Evolutionary conservation across 805 yeast genomes (phyloP), one percentile per base, ranked within the genome.

Genomic region (Saturnispora halmiae): DNA sequence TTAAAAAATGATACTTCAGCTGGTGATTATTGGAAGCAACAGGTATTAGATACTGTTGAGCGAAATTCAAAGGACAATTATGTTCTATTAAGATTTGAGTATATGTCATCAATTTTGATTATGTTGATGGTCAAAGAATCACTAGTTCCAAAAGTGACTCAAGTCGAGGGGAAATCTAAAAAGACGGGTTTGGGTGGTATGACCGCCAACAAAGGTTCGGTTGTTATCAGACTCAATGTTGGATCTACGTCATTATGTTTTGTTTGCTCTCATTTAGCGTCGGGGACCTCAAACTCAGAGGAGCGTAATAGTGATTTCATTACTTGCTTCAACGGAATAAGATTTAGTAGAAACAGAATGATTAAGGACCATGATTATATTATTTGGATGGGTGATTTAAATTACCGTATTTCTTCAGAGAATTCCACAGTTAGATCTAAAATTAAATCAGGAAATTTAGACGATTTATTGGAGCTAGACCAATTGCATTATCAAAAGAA

Each of bases 171-270:
- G n/a, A 73, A 88, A n/a, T 73, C 83, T 10, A 90, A 88, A 53
- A 90, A 90, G 60, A 90, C 97, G 0, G 98, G 97, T 0, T 66
- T 92, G 41, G 96, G 96, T 29, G 98, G 98, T 34, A 90, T 92
- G 65, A 77, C 97, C 0, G 98, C 96, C 14, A 90, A 92, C 58
- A 90, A 90, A 59, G 98, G 98, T 34, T 96, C 94, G 4, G 94
- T 88, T 45, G 96, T 95, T 0, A 85, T 92, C 13, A 71, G 96
- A 46, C 83, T 90, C 61, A 75, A 81, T 38, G 85, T 73, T 59
- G 92, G 92, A 1, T 72, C 77, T 25, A 81, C 95, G 0, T 69
- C 82, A 2, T 80, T 87, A 53, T 87, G 94, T 47, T 75, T 87
- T 54, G 72, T 92, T 21, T 90, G 92, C 39, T 83, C 94, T 1